These are phyloP conservation scores for Microcyclospora tardicrescens DNA, from an alignment of 2,329 filamentous ascomycete genomes.

Conservation along the genomic window DNA sequence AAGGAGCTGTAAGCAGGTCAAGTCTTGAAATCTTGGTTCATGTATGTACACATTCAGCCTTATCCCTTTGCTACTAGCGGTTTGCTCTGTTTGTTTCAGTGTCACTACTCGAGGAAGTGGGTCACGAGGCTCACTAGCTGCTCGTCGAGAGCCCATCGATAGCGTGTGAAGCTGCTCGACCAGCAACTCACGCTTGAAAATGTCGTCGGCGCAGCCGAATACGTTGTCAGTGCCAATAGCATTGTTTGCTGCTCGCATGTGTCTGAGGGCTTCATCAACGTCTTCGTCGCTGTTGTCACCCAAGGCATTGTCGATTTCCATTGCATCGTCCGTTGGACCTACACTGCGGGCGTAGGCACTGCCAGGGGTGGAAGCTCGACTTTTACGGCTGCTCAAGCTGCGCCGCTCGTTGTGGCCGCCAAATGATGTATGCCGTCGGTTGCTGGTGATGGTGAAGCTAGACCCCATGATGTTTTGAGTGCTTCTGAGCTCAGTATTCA, in stretches of 20 bases:
- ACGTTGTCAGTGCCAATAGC: conserved; percentile 18
- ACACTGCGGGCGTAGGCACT: conserved; percentile 24
- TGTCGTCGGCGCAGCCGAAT: conserved; percentile 19
- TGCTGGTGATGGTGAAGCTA: conserved; percentile 38
- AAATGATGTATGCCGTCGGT: conserved; percentile 58
- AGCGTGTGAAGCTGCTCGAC: conserved; percentile 21
- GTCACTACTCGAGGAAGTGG: too few species aligned
- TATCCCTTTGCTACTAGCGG: conserved; percentile 6
- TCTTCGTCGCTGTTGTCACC: conserved; percentile 16
- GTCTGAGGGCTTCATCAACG: conserved; percentile 15
- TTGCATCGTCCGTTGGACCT: conserved; percentile 23
- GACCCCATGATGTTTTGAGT: conserved; percentile 28
- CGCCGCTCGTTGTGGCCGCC: conserved; percentile 51
- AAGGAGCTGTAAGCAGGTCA: conserved; percentile 11
- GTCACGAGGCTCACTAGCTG: background rate
- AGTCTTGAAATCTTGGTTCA: conserved; percentile 11
- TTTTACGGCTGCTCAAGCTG: conserved; percentile 41
- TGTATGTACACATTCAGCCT: conserved; percentile 17
- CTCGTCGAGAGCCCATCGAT: conserved; percentile 2
- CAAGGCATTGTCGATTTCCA: conserved; percentile 21
- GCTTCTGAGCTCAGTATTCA: conserved; percentile 44
- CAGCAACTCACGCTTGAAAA: conserved; percentile 22
- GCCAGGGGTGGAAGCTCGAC: conserved; percentile 45
- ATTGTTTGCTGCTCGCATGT: conserved; percentile 19
- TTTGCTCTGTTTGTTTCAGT: background rate